phyloP scores from a whole-genome alignment of 2,329 filamentous ascomycete genomes.

The Neonectria magnoliae region DNA sequence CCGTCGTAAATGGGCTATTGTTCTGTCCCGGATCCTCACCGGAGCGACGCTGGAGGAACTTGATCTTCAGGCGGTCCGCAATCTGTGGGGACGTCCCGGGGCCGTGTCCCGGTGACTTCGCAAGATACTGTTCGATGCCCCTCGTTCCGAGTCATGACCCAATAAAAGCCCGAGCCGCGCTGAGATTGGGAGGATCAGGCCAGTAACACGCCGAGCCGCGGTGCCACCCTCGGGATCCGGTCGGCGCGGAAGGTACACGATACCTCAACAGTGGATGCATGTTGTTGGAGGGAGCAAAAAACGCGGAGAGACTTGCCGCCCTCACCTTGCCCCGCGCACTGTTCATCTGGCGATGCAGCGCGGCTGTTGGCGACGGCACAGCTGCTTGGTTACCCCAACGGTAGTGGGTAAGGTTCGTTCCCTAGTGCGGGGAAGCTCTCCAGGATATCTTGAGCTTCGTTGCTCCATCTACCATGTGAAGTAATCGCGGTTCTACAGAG shows the following conservation, averaged over 20 bases:
- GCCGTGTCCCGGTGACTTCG: not conserved
- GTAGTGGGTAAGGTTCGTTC: not conserved
- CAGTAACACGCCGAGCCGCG: constrained; percentile 16
- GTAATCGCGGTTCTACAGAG: not conserved
- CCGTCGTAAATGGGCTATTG: not conserved
- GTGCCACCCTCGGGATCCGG: constrained; percentile 4
- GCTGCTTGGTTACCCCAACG: not conserved
- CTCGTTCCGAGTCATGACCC: not conserved
- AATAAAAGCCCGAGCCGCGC: constrained; percentile 19
- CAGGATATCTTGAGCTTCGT: too few relatives aligned
- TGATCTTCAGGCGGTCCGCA: not conserved
- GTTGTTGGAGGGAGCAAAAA: not conserved
- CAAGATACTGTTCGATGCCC: not conserved
- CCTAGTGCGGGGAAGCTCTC: not conserved
- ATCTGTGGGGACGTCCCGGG: not conserved
- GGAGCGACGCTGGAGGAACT: not conserved
- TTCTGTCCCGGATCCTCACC: not conserved
- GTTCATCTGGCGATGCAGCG: not conserved
- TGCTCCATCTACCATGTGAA: too few relatives aligned
- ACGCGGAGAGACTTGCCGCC: not conserved
- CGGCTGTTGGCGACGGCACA: not conserved
- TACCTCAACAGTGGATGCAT: constrained; percentile 1
- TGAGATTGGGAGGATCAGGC: not conserved
- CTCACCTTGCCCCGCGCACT: not conserved
- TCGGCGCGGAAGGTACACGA: not conserved